Base-by-base conservation (phyloP, 169 alveolate genomes). In the Plasmodium coatneyi region DNA sequence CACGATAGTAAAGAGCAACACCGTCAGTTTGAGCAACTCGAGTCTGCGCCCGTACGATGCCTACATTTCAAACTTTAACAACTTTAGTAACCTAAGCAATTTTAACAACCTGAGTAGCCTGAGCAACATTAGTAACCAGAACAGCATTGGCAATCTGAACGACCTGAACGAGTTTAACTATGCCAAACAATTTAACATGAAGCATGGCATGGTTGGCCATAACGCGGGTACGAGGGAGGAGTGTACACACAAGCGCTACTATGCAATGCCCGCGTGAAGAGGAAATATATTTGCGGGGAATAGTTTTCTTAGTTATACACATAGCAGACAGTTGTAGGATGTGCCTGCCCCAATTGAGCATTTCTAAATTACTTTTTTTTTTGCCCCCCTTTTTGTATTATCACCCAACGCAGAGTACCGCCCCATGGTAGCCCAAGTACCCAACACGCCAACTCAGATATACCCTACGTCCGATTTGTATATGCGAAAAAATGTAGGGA, bases 1-100 rank as follows among this genome's bases (percentile, higher is more conserved):
- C 60, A 39, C 80, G 66, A 16, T 86, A 56, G 80, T 76, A 34
- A 49, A 76, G 43, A 86, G 52, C 66, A 36, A 32, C 46, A 83
- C 71, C 34, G 60, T 22, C 9, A 78, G 80, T 74, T 22, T 79
- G 25, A 86, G 70, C n/a, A 79, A 79, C 66, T 32, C 87, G 12
- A 86, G 80, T 19, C 22, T 86, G 34, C 93, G 82, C 34, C 93
- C 93, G 28, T 86, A 78, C 16, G 80, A 86, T 79, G 71, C 87
- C 39, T 86, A 86, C 43, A 3, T 76, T 74, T 28, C 76, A 60
- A 86, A 86, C 54, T 76, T 52, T 76, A 86, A 86, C 80, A 83
- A 83, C 36, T n/a, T 60, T 28, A 82, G 16, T 49, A 72, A 60
- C 74, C 14, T 60, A 28, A 60, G n/a, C 74, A 60, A 25, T 60